Base-by-base conservation (phyloP, 208 protist genomes). In the Trypanosoma congolense region DNA sequence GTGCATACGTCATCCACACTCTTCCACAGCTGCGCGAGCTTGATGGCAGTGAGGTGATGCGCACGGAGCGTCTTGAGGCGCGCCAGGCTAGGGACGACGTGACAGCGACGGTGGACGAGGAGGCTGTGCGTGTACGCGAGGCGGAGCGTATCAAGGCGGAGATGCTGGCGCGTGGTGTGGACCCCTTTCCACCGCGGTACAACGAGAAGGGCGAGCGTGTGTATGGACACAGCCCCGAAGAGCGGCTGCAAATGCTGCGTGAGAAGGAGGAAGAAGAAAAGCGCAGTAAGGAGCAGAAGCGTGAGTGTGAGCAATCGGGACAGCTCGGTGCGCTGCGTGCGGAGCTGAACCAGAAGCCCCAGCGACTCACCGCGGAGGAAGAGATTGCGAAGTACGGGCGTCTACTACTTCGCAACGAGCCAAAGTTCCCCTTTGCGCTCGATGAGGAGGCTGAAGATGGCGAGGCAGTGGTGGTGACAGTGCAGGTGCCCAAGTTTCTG, bases 11-110 rank as follows among this genome's bases (percentile, higher is more conserved):
- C 4, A 61, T 98, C 29, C 77, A 77, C 38, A 38, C 78, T 1
- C 77, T 98, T 16, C 97, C 97, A 6, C 95, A 98, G 26, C 65
- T 98, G 19, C 61, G 75, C 56, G 75, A 77, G 35, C 62, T 97
- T 6, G 93, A 98, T 57, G 92, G 91, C 16, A 67, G 73, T 10
- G 89, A 96, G 55, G 70, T 98, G 19, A 75, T 78, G 9, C 55
- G 73, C 26, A 72, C 73, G 2, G 93, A 98, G 62, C 80, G 86
- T 38, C 95, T 98, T 50, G 62, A 65, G 42, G 91, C 92, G n/a
- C 73, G 77, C n/a, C 92, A 97, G 69, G 62, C 67, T 16, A 74
- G 76, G 21, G 73, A 84, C n/a, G 69, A 72, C 3, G 62, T 91
- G 30, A 26, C 72, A 4, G 71, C 79, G 38, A 59, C 63, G 2